Conservation (phyloP, 2,329 filamentous ascomycete species). For the Pochonia chlamydosporia region DNA sequence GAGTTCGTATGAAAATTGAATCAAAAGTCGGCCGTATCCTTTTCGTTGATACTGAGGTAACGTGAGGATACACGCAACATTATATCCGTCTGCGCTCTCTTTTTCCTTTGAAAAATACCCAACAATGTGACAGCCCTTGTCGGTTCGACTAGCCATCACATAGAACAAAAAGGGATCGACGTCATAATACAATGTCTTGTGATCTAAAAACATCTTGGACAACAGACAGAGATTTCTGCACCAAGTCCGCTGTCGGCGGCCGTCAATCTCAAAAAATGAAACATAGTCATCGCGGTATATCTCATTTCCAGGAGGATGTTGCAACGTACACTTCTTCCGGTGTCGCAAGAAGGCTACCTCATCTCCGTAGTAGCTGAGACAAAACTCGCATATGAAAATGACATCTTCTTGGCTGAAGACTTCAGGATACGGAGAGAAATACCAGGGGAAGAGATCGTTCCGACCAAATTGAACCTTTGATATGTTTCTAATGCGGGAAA, state of each 20-base stretch:
- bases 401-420: constrained; percentile 82
- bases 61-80: constrained; percentile 95
- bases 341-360: constrained; percentile 79
- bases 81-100: constrained; percentile 93
- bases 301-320: constrained; percentile 94
- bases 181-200: constrained; percentile 98
- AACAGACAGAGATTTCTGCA: constrained; percentile 93
- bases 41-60: constrained; percentile 94
- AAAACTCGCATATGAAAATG: constrained; percentile 97
- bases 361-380: constrained; percentile 83
- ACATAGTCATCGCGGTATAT: constrained; percentile 94
- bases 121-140: constrained; percentile 90
- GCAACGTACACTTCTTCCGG: constrained; percentile 80
- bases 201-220: constrained; percentile 93
- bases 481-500: constrained; percentile 91
- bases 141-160: constrained; percentile 87
- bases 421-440: constrained; percentile 95
- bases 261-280: constrained; percentile 97
- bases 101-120: constrained; percentile 99
- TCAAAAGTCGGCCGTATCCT: constrained; percentile 86
- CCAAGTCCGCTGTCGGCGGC: constrained; percentile 88
- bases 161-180: constrained; percentile 99
- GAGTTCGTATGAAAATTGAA: constrained; percentile 96
- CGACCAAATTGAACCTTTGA: constrained; percentile 91
- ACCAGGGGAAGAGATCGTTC: constrained; percentile 93